phyloP scores from a whole-genome alignment of 768 basidiomycete species.

The Boletus subcaerulescens region DNA sequence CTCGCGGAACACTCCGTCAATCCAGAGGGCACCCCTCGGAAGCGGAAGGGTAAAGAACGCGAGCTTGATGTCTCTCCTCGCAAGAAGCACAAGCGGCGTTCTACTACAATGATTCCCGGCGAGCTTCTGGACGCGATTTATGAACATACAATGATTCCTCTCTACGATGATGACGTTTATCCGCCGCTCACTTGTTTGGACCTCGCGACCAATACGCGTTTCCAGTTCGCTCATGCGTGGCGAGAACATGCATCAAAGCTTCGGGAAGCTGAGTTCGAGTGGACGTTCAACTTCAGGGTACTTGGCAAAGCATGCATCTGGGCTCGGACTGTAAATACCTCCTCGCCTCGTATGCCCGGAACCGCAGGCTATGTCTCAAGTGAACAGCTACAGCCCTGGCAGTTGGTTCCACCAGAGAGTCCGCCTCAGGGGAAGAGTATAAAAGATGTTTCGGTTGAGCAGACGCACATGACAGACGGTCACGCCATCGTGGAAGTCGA shows the following conservation, averaged over 20 bases:
- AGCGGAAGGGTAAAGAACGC: slow-evolving; percentile 25
- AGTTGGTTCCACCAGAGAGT: slow-evolving; percentile 4
- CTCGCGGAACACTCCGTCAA: background rate
- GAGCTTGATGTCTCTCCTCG: slow-evolving; percentile 2
- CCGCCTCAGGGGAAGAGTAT: background rate
- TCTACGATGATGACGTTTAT: slow-evolving; percentile 15
- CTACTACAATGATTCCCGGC: background rate
- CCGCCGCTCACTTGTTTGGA: slow-evolving; percentile 15
- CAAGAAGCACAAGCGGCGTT: background rate
- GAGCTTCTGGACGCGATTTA: slow-evolving; percentile 11
- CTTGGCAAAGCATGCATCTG: slow-evolving; percentile 1
- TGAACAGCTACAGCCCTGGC: slow-evolving; percentile 15
- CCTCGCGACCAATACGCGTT: slow-evolving; percentile 23
- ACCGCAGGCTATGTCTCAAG: slow-evolving; percentile 9
- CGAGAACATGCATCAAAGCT: slow-evolving; percentile 12
- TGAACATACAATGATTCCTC: slow-evolving; percentile 9
- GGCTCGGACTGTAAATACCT: background rate
- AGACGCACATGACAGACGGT: background rate
- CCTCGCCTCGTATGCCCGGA: slow-evolving; percentile 4
- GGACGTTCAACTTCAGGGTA: background rate
- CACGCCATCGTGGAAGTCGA: background rate
- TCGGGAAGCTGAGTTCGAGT: slow-evolving; percentile 7
- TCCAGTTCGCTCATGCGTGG: slow-evolving; percentile 22
- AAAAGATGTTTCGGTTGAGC: background rate
- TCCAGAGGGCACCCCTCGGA: background rate